Percentiles rank a stretch among this genome's conserved stretches.
phyloP scores from a whole-genome alignment of 805 yeast genomes.

The Kodamaea nitidulidarum region DNA sequence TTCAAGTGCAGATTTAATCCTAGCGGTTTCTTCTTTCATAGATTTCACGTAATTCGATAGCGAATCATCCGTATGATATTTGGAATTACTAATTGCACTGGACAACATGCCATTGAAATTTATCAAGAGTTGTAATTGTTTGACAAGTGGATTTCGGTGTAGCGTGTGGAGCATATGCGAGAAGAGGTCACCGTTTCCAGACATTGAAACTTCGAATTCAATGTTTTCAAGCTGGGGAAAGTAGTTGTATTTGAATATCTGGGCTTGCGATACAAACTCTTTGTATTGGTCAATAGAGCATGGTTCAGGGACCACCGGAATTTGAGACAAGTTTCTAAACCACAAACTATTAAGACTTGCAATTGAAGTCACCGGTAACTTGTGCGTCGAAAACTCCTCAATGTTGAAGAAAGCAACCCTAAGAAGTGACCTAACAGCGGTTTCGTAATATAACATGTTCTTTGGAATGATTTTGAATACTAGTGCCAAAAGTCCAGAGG shows the following conservation, averaged over 20 bases:
- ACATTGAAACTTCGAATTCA: not conserved
- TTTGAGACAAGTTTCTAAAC: constrained; percentile 16
- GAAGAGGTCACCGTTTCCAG: not conserved
- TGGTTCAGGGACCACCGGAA: constrained; percentile 19
- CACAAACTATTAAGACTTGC: constrained; percentile 21
- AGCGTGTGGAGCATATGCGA: constrained; percentile 13
- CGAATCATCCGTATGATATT: constrained; percentile 2
- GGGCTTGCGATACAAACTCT: constrained; percentile 14
- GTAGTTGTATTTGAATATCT: constrained; percentile 13
- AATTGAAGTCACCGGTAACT: constrained; percentile 12
- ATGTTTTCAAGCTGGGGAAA: not conserved
- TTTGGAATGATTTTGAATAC: constrained; percentile 25
- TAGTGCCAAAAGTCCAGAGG: constrained; percentile 19
- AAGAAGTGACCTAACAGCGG: constrained; percentile 22
- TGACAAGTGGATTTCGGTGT: constrained; percentile 16
- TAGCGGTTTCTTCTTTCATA: constrained; percentile 17
- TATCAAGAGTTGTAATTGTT: constrained; percentile 18
- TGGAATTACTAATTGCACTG: constrained; percentile 13
- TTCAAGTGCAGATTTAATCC: constrained; percentile 15
- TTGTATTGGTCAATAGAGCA: constrained; percentile 2
- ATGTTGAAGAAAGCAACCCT: constrained; percentile 23
- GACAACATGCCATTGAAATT: constrained; percentile 21
- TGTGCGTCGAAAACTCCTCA: constrained; percentile 6
- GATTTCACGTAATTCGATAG: constrained; percentile 1
- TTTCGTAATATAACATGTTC: constrained; percentile 24